phyloP scores from a whole-genome alignment of 352 stramenopile species.

The Phytopythium vexans region DNA sequence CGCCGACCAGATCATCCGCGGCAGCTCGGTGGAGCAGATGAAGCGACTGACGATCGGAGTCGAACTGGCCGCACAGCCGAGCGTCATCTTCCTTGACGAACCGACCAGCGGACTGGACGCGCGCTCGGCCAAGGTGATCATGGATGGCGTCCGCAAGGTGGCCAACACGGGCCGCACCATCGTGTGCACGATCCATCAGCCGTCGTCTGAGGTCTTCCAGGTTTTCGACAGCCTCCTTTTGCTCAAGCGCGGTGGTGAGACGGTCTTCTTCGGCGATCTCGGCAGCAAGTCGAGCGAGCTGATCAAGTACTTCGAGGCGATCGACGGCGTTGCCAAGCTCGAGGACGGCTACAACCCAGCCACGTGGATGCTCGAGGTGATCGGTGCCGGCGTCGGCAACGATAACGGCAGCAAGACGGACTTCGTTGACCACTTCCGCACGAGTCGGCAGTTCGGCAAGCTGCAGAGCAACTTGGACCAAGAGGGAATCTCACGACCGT shows the following conservation, averaged over 20 bases:
- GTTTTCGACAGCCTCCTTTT: conserved; percentile 80
- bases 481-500: conserved; percentile 23
- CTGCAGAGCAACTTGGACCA: conserved; percentile 28
- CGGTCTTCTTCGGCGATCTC: conserved; percentile 50
- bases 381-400: conserved; percentile 42
- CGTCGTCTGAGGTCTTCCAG: too few relatives aligned
- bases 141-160: conserved; percentile 81
- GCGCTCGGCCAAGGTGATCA: conserved; percentile 69
- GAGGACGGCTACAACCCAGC: conserved; percentile 76
- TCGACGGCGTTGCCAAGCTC: conserved; percentile 39
- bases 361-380: too few relatives aligned
- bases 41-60: conserved; percentile 57
- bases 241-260: conserved; percentile 47
- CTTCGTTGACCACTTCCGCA: conserved; percentile 28
- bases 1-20: conserved; percentile 29
- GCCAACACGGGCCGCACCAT: too few relatives aligned
- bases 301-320: conserved; percentile 15
- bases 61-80: conserved; percentile 72
- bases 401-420: conserved; percentile 26
- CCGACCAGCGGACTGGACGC: conserved; percentile 85
- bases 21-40: conserved; percentile 36
- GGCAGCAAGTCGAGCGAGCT: conserved; percentile 33
- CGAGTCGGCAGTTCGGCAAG: conserved; percentile 18
- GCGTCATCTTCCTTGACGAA: conserved; percentile 77
- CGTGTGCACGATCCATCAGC: too few relatives aligned